These are phyloP conservation scores for Acer yangbiense DNA, from an alignment of 345 rosid genomes.

Conservation along the genomic window DNA sequence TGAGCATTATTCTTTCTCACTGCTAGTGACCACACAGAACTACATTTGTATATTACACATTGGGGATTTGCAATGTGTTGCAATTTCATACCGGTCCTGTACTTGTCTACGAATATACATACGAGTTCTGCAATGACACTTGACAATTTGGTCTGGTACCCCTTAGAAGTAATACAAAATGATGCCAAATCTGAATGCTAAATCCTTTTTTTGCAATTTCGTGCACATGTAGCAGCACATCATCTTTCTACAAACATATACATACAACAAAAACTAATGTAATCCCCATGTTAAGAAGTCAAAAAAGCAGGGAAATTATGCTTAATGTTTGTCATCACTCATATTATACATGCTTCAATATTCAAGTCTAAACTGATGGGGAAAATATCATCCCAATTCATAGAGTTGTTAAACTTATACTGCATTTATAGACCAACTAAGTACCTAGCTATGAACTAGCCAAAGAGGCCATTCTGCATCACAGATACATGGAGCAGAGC, in stretches of 20 bases:
- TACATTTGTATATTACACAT: slow-evolving; percentile 22
- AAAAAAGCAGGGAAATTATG: slow-evolving; percentile 34
- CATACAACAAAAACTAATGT: slow-evolving; percentile 7
- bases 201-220: no score
- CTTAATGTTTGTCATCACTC: slow-evolving; percentile 28
- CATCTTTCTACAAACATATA: slow-evolving; percentile 6
- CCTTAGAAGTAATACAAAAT: background rate
- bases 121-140: background rate
- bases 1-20: slow-evolving; percentile 3
- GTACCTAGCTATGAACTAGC: slow-evolving; percentile 18
- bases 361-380: slow-evolving; percentile 23
- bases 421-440: slow-evolving; percentile 20
- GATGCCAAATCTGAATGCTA: background rate
- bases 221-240: background rate
- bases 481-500: slow-evolving; percentile 17
- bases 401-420: slow-evolving; percentile 20
- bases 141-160: background rate
- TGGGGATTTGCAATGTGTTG: background rate
- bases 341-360: slow-evolving; percentile 31
- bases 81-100: background rate
- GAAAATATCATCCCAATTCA: slow-evolving; percentile 32
- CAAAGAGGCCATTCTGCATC: slow-evolving; percentile 9
- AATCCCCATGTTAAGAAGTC: slow-evolving; percentile 16
- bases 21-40: slow-evolving; percentile 2
- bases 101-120: background rate